Conservation (phyloP, 75 land plant genomes). For the Selaginella moellendorffii region DNA sequence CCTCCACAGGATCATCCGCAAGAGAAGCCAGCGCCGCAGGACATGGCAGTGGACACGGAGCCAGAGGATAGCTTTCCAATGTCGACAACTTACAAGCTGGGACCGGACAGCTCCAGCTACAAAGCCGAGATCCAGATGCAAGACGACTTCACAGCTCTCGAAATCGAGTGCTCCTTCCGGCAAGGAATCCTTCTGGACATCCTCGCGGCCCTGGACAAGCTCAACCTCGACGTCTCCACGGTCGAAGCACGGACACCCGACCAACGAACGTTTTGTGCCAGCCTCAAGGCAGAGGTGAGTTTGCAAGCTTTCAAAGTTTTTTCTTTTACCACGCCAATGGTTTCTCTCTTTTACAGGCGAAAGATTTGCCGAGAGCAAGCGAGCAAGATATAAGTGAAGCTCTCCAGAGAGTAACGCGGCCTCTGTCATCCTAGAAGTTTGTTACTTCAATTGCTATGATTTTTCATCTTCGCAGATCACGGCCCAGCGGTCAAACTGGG, state of each 20-base stretch:
- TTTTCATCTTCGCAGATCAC: too few relatives aligned
- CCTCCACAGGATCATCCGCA: too few relatives aligned
- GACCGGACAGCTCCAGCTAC: conserved; percentile 20
- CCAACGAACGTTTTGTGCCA: conserved; percentile 27
- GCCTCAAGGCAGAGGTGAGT: conserved; percentile 62
- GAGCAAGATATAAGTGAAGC: conserved; percentile 38
- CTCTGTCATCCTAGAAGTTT: too few relatives aligned
- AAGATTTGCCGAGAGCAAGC: conserved; percentile 34
- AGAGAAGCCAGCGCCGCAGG: background rate
- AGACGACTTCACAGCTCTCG: conserved; percentile 47
- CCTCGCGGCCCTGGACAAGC: conserved; percentile 36
- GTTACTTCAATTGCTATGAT: too few relatives aligned
- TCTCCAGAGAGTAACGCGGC: conserved; percentile 18
- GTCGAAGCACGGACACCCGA: conserved; percentile 43
- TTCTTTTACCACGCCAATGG: too few relatives aligned
- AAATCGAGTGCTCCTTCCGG: conserved; percentile 49
- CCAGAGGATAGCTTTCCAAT: too few relatives aligned
- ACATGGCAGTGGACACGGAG: background rate
- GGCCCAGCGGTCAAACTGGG: too few relatives aligned
- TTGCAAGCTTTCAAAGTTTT: conserved; percentile 2
- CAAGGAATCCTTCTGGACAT: conserved; percentile 50
- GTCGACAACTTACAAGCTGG: conserved; percentile 27
- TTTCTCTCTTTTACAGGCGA: conserved; percentile 39
- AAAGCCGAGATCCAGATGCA: conserved; percentile 40
- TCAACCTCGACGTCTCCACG: conserved; percentile 32